These are phyloP conservation scores for Prunus mira DNA, from an alignment of 306 rosid genomes.

Conservation along the genomic window DNA sequence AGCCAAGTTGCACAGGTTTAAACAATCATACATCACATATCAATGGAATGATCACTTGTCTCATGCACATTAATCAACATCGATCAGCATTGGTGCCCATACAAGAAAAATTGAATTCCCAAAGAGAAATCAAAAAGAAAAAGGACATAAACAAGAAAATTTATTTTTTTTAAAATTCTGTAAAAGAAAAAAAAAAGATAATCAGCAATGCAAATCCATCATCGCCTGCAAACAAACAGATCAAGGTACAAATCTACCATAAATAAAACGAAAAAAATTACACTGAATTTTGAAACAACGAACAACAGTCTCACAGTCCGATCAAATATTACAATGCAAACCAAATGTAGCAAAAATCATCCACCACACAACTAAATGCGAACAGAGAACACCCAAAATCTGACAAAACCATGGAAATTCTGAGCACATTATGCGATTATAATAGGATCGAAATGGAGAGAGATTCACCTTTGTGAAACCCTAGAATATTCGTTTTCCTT, in stretches of 20 bases:
- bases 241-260: not conserved
- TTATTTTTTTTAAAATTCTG: not conserved
- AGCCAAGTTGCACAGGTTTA: not conserved
- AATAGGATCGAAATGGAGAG: not conserved
- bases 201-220: not conserved
- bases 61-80: not conserved
- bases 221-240: not conserved
- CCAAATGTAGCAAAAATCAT: constrained; percentile 6
- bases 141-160: not conserved
- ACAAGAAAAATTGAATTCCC: not conserved
- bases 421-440: not conserved
- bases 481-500: not conserved
- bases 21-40: not conserved
- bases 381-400: not conserved
- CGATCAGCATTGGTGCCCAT: not conserved
- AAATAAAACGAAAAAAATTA: not conserved
- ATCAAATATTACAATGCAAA: not conserved
- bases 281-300: not conserved
- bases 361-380: not conserved
- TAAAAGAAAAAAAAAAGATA: not conserved
- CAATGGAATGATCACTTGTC: not conserved
- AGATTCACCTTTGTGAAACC: constrained; percentile 12
- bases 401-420: not conserved
- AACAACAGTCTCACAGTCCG: not conserved
- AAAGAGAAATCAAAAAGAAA: not conserved